A percentile compares a stretch with the other conserved stretches of the same genome.
Conservation (phyloP, 768 basidiomycete genomes). For the Tricholoma terreum region DNA sequence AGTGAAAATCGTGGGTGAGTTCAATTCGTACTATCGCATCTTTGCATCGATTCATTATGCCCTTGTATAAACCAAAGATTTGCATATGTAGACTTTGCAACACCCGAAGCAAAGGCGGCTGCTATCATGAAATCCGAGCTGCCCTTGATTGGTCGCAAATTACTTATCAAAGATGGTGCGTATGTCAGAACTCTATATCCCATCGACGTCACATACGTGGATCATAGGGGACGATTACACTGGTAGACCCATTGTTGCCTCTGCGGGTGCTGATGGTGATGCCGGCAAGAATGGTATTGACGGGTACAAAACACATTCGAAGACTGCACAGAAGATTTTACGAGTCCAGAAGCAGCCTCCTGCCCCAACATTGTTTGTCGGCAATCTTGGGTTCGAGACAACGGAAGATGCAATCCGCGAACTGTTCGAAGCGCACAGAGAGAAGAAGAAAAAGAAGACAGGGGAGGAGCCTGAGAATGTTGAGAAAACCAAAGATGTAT, state of each 20-base stretch:
- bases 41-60: conserved; percentile 1
- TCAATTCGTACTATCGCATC: not conserved
- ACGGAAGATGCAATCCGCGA: conserved; percentile 73
- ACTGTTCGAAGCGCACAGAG: conserved; percentile 68
- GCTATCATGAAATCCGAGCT: conserved; percentile 84
- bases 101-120: conserved; percentile 63
- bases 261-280: conserved; percentile 32
- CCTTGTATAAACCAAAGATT: conserved; percentile 51
- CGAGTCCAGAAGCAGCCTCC: conserved; percentile 77
- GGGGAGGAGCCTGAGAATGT: conserved; percentile 24
- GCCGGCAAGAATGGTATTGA: conserved; percentile 26
- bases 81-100: conserved; percentile 94
- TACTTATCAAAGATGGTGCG: conserved; percentile 92
- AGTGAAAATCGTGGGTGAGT: conserved; percentile 79
- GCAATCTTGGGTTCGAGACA: conserved; percentile 90
- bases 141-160: conserved; percentile 75
- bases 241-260: conserved; percentile 52
- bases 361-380: conserved; percentile 85
- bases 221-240: conserved; percentile 66
- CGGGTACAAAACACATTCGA: conserved; percentile 46
- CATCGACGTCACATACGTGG: conserved; percentile 4
- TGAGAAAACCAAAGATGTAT: conserved; percentile 36
- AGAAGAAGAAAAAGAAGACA: conserved; percentile 30
- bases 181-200: conserved; percentile 6
- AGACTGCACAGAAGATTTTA: conserved; percentile 77